Evolutionary conservation across 805 yeast species (phyloP).

Genomic region (Metschnikowia similis): DNA sequence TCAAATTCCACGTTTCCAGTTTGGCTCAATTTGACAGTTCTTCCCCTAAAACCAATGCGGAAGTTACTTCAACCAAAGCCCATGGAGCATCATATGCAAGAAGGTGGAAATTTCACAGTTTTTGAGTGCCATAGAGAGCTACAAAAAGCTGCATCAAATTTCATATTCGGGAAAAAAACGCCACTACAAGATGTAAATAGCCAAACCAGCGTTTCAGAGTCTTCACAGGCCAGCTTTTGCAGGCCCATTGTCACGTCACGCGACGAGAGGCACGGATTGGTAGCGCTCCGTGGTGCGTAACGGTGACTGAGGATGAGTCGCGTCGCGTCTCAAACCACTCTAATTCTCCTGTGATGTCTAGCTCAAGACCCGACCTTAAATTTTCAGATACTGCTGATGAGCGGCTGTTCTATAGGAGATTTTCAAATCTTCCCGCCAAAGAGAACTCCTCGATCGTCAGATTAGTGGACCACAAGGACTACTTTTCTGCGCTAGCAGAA

Average conservation of each 20-base stretch:
- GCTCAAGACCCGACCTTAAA: conserved; percentile 43
- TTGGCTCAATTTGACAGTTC: too few relatives aligned
- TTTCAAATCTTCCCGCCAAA: conserved; percentile 45
- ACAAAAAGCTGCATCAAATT: too few relatives aligned
- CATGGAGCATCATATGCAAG: too few relatives aligned
- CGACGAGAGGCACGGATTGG: background rate
- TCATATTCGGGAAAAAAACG: too few relatives aligned
- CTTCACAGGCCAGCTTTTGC: background rate
- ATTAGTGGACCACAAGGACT: conserved; percentile 75
- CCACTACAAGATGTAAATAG: too few relatives aligned
- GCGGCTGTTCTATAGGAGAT: conserved; percentile 40
- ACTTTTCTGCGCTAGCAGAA: conserved; percentile 64
- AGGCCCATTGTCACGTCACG: background rate
- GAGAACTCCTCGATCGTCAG: conserved; percentile 50
- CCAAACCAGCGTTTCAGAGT: background rate
- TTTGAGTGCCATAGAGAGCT: too few relatives aligned
- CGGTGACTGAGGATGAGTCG: background rate
- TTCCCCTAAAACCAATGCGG: too few relatives aligned
- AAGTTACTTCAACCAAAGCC: too few relatives aligned
- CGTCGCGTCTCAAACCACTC: conserved; percentile 7
- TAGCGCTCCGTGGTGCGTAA: background rate
- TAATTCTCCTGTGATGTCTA: conserved; percentile 25
- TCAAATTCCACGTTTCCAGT: too few relatives aligned
- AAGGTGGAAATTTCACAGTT: too few relatives aligned
- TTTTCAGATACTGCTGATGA: conserved; percentile 42